A percentile compares a stretch with the other conserved stretches of the same genome.
phyloP scores from a whole-genome alignment of 352 stramenopile species.

The Globisporangium uncinulatum region DNA sequence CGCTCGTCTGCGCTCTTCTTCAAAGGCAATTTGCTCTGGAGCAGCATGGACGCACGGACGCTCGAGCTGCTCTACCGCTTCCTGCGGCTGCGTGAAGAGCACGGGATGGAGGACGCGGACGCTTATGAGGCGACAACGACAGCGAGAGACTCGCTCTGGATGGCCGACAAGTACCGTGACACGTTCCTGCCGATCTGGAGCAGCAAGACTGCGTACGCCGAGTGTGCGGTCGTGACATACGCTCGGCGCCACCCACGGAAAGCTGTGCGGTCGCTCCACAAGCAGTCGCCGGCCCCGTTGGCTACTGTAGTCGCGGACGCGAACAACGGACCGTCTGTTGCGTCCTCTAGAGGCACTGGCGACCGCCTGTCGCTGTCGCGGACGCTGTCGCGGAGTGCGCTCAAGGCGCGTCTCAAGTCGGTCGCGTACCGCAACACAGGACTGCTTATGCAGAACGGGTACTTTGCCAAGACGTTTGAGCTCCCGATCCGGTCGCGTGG shows the following conservation, averaged over 20 bases:
- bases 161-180: conserved; percentile 41
- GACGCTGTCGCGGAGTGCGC: conserved; percentile 4
- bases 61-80: conserved; percentile 42
- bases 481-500: conserved; percentile 16
- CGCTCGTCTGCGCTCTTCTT: conserved; percentile 33
- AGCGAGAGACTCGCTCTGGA: conserved; percentile 22
- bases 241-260: conserved; percentile 21
- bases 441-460: conserved; percentile 39
- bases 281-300: conserved; percentile 35
- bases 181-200: conserved; percentile 61
- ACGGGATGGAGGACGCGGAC: conserved; percentile 31
- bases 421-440: conserved; percentile 49
- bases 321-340: conserved; percentile 6
- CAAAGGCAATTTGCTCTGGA: conserved; percentile 51
- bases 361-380: no score
- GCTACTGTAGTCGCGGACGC: conserved; percentile 29
- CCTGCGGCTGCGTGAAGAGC: conserved; percentile 43
- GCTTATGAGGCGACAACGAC: not conserved
- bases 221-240: conserved; percentile 33
- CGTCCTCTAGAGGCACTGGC: conserved; percentile 10
- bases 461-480: conserved; percentile 34
- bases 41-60: conserved; percentile 25
- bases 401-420: conserved; percentile 30
- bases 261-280: conserved; percentile 40
- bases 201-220: conserved; percentile 54